A percentile compares a stretch with the other conserved stretches of the same genome.
These are phyloP conservation scores for Actinidia polygama DNA, from an alignment of 179 eudicot genomes.

Conservation along the genomic window DNA sequence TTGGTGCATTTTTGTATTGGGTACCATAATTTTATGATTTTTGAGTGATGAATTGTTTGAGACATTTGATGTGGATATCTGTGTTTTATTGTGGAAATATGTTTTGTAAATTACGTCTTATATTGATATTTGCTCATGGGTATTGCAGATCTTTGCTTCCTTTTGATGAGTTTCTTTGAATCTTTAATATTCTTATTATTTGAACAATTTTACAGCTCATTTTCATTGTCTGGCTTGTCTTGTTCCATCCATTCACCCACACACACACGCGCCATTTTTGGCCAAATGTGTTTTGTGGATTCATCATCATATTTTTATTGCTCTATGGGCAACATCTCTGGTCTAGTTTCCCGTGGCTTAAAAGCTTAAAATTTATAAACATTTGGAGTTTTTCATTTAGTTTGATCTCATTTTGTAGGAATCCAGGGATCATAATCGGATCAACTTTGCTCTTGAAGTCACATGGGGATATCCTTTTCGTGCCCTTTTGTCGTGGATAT, in stretches of 20 bases:
- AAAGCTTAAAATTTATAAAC: not conserved
- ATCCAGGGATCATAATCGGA: conserved; percentile 14
- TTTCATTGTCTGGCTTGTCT: conserved; percentile 13
- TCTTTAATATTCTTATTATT: not conserved
- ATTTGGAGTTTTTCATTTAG: not conserved
- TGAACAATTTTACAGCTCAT: conserved; percentile 10
- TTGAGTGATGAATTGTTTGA: not conserved
- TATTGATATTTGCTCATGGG: not conserved
- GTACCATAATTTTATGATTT: not conserved
- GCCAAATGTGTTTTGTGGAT: too few relatives aligned
- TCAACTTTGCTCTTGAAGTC: conserved; percentile 10
- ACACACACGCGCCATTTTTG: not conserved
- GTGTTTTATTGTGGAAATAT: not conserved
- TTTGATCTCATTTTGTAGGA: conserved; percentile 25
- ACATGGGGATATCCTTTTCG: conserved; percentile 39
- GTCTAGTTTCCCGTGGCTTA: not conserved
- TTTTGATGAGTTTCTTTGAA: not conserved
- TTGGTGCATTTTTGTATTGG: not conserved
- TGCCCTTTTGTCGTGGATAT: conserved; percentile 48
- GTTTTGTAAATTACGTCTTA: not conserved
- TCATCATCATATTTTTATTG: conserved; percentile 8
- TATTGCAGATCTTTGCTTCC: conserved; percentile 9
- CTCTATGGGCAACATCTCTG: conserved; percentile 15
- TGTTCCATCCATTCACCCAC: not conserved
- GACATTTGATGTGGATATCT: not conserved